These are phyloP conservation scores for Papiliotrema terrestris DNA, from an alignment of 1,284 basidiomycete species.

Conservation along the genomic window DNA sequence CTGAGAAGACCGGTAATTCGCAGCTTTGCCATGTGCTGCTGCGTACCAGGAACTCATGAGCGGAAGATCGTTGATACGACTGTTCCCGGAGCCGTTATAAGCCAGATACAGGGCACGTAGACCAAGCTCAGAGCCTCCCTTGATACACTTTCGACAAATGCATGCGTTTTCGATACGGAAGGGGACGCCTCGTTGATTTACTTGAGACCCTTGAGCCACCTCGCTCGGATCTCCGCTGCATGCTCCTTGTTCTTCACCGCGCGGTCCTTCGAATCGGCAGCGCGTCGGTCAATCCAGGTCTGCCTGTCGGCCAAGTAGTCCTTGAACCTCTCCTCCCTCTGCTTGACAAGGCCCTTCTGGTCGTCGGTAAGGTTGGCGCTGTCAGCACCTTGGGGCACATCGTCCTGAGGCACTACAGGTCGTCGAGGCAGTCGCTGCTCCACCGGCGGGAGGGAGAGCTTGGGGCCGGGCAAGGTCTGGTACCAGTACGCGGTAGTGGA, in stretches of 20 bases:
- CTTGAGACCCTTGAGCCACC: background rate
- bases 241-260: background rate
- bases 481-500: conserved; percentile 6
- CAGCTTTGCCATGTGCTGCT: too few species aligned
- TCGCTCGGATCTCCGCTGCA: background rate
- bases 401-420: background rate
- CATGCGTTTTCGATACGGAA: too few species aligned
- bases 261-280: background rate
- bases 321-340: conserved; percentile 3
- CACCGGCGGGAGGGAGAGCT: background rate
- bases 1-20: too few species aligned
- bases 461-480: conserved; percentile 2
- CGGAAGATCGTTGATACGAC: too few species aligned
- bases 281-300: conserved; percentile 1
- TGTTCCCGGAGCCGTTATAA: too few species aligned
- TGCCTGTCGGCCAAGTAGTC: conserved; percentile 2
- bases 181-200: background rate
- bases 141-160: too few species aligned
- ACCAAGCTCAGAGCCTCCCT: too few species aligned
- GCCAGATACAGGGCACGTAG: too few species aligned
- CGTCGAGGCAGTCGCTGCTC: background rate
- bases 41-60: too few species aligned
- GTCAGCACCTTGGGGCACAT: background rate
- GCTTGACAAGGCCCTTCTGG: background rate
- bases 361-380: background rate